These are phyloP conservation scores for Xylaria arbuscula DNA, from an alignment of 2,329 filamentous ascomycete genomes.

Conservation along the genomic window DNA sequence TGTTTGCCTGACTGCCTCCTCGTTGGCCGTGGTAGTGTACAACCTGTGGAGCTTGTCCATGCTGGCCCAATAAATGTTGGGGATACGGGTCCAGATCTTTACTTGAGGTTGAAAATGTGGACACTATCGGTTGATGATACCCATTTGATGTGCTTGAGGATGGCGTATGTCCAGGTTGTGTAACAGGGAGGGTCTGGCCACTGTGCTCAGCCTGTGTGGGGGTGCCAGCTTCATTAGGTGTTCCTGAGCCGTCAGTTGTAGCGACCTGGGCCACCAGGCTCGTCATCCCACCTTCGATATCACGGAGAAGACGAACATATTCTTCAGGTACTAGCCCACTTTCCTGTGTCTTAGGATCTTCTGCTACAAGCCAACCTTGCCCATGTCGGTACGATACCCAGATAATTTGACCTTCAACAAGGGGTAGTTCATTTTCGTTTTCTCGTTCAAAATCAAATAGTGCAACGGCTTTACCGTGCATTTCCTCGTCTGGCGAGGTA, in stretches of 20 bases:
- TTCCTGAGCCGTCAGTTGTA: slow-evolving; percentile 60
- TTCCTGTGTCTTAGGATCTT: slow-evolving; percentile 93
- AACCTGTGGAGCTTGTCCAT: slow-evolving; percentile 72
- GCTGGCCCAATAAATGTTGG: slow-evolving; percentile 71
- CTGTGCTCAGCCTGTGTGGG: slow-evolving; percentile 70
- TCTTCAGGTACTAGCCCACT: slow-evolving; percentile 96
- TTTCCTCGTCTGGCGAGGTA: slow-evolving; percentile 94
- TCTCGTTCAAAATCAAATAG: slow-evolving; percentile 95
- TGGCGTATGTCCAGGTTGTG: slow-evolving; percentile 57
- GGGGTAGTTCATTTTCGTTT: slow-evolving; percentile 93
- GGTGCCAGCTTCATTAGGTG: slow-evolving; percentile 67
- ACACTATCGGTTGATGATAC: slow-evolving; percentile 75
- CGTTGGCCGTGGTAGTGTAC: slow-evolving; percentile 75
- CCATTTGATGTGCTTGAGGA: slow-evolving; percentile 63
- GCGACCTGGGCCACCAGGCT: slow-evolving; percentile 71
- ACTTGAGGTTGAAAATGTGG: slow-evolving; percentile 76
- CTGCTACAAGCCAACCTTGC: slow-evolving; percentile 96
- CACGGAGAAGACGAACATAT: slow-evolving; percentile 90
- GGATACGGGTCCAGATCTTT: slow-evolving; percentile 76
- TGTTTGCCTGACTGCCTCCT: slow-evolving; percentile 74
- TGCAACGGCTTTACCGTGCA: slow-evolving; percentile 95
- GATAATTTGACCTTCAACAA: slow-evolving; percentile 95
- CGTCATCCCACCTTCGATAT: slow-evolving; percentile 90
- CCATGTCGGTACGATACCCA: slow-evolving; percentile 96
- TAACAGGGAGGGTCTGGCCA: slow-evolving; percentile 36